Evolutionary conservation across 176 grass and related monocot genomes (phyloP), one percentile per base, ranked within the genome.

Genomic region (Zoysia japonica): DNA sequence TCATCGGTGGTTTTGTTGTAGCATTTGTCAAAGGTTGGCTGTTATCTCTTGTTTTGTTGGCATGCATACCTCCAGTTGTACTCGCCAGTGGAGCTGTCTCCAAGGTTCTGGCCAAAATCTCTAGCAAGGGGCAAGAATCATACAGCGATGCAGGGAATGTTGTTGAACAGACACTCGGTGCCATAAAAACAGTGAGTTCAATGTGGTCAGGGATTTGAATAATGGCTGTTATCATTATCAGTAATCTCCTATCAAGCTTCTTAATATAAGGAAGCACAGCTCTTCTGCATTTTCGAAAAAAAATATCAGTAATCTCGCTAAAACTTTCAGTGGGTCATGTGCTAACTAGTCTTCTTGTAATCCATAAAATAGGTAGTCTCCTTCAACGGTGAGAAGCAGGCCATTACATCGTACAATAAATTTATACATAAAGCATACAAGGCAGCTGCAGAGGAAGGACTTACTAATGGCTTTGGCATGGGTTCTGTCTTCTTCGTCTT

Each of bases 121-220:
- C 88, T 74, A 70, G 20, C 39, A 89, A 57, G 50, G 85, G 80
- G 28, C 89, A 90, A 54, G 71, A 84, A 74, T 91, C 87, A 78
- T 97, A 97, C 45, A 52, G 74, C 1, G 85, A 92, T 17, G 91
- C 95, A 13, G 95, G 89, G 36, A 80, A 83, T 65, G 84, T 90
- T 67, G 95, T 97, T 37, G 95, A 98, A 65, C 92, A 98, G 61
- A 89, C 81, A 65, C 84, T 94, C 75, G 68, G 88, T 28, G 85
- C 87, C 28, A 98, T 98, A 73, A 85, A 83, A 92, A 98, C 90
- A 67, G 92, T 98, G 9, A 3, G 90, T 85, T 81, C 59, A 72
- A 77, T 36, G 9, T 0, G 3, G 7, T 61, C 59, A 61, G 59
- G 20, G 2, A 61, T 61, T 36, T 61, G 9, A 36, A 61, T 61